Percentiles rank a stretch among this genome's conserved stretches.
phyloP scores from a whole-genome alignment of 139 green algal species.

The Pseudopediastrum boryanum region DNA sequence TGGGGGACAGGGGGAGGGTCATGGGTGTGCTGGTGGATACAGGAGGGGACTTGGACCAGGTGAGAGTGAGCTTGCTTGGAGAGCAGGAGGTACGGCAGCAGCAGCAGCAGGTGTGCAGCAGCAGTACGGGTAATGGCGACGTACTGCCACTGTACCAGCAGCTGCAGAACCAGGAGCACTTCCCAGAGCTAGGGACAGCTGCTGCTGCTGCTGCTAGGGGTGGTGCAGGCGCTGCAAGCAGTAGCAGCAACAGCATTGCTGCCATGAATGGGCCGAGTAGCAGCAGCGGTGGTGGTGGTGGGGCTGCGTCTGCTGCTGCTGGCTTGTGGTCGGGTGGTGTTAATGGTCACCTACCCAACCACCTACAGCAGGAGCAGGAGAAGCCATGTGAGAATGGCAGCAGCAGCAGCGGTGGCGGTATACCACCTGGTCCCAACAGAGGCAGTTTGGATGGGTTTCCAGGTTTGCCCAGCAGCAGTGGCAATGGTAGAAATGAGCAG shows the following conservation, averaged over 20 bases:
- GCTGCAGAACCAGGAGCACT: no score
- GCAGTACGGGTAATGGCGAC: not conserved
- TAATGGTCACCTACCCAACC: constrained; percentile 18
- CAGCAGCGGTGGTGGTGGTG: constrained; percentile 1
- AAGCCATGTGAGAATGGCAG: not conserved
- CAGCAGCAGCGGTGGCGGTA: not conserved
- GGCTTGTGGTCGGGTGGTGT: not conserved
- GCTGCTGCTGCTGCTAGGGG: not conserved
- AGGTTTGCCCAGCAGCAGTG: not conserved
- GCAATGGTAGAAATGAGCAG: not conserved
- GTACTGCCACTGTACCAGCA: not conserved
- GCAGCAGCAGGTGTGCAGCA: not conserved
- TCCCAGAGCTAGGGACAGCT: no score
- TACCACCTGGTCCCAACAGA: no score
- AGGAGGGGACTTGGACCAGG: constrained; percentile 20
- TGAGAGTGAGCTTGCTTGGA: not conserved
- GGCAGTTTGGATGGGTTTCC: not conserved
- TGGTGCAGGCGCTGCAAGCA: not conserved
- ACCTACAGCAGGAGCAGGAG: not conserved
- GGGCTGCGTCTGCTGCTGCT: constrained; percentile 7
- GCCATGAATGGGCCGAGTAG: not conserved
- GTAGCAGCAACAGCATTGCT: not conserved
- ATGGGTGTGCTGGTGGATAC: constrained; percentile 28
- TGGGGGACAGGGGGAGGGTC: not conserved
- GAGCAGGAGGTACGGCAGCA: not conserved